Base-by-base conservation (phyloP, 139 green algal genomes). In the Chlorella sp. region DNA sequence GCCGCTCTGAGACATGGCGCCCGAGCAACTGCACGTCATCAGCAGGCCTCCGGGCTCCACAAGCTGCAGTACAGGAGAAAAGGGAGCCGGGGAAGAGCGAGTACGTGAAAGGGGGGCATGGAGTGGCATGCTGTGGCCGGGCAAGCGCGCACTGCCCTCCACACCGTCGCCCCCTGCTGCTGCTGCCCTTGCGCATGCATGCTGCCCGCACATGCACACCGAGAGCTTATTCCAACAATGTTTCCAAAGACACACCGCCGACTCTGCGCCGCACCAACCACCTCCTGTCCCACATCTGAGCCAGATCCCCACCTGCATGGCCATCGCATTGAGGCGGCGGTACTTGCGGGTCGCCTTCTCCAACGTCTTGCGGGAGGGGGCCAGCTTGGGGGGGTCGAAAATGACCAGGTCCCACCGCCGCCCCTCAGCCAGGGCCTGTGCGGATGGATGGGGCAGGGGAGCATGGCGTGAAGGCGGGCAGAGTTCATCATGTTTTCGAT, bases 311-410 rank as follows among this genome's bases (percentile, higher is more conserved):
- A 78, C 79, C 79, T 55, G 55, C 81, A 87, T 87, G 32, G 96
- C 96, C 79, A 84, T 16, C 0, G 76, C 69, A 80, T 99, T 99
- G 17, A 98, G 90, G 12, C 69, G 63, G 47, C 23, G 78, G 70
- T 93, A 93, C 68, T 90, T 89, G 39, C 44, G 38, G 5, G 67
- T 78, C 6, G 92, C 89, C 30, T 88, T 76, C 1, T 70, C 16
- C 83, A 95, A 64, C 11, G 82, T 71, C 78, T 93, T 93, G 44
- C 84, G 87, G 57, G 87, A 95, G 38, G 96, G 96, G 3, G 96
- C 96, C 69, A 99, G 92, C 88, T 99, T 99, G 47, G 97, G 97
- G 3, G 97, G 97, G 84, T 99, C 97, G 63, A 99, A 87, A 1
- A 99, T 86, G n/a, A 99, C 91, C 1, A 99, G 63, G 90, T 98